Percentiles rank a stretch among this genome's conserved stretches.
Evolutionary conservation across 768 basidiomycete genomes (phyloP).

Genomic region (Lyophyllum semitale): DNA sequence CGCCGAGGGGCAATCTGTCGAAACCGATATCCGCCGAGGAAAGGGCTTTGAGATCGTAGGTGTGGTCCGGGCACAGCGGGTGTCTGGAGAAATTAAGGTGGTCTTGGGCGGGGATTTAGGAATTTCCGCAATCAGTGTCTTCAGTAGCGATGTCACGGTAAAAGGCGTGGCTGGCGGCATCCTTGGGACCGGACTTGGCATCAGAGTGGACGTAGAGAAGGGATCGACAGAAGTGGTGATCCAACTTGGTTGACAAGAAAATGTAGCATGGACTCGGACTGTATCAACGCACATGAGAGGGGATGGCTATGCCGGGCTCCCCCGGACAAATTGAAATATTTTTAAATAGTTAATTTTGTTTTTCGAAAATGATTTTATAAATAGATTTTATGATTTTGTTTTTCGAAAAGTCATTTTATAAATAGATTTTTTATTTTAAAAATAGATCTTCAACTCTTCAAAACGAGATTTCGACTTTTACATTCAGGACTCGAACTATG

Average conservation of each 20-base stretch:
- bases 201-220: conserved; percentile 17
- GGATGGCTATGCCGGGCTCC: too few relatives aligned
- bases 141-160: conserved; percentile 9
- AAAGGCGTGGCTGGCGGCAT: conserved; percentile 16
- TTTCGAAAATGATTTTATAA: too few relatives aligned
- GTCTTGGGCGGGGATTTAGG: conserved; percentile 20
- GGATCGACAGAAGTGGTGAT: conserved; percentile 17
- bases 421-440: too few relatives aligned
- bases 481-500: too few relatives aligned
- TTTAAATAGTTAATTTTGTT: too few relatives aligned
- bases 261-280: background rate
- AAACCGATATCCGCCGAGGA: conserved; percentile 44
- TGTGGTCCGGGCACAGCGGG: conserved; percentile 35
- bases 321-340: too few relatives aligned
- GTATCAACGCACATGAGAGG: background rate
- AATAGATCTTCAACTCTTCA: too few relatives aligned
- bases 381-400: too few relatives aligned
- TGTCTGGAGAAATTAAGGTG: conserved; percentile 31
- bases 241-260: conserved; percentile 10
- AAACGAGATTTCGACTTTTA: too few relatives aligned
- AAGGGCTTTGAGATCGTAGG: conserved; percentile 44
- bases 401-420: too few relatives aligned
- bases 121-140: conserved; percentile 16
- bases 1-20: conserved; percentile 38
- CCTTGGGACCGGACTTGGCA: conserved; percentile 5